Evolutionary conservation across 495 filamentous ascomycete species (phyloP), one percentile per base, ranked within the genome.

Genomic region (Xylaria palmicola): DNA sequence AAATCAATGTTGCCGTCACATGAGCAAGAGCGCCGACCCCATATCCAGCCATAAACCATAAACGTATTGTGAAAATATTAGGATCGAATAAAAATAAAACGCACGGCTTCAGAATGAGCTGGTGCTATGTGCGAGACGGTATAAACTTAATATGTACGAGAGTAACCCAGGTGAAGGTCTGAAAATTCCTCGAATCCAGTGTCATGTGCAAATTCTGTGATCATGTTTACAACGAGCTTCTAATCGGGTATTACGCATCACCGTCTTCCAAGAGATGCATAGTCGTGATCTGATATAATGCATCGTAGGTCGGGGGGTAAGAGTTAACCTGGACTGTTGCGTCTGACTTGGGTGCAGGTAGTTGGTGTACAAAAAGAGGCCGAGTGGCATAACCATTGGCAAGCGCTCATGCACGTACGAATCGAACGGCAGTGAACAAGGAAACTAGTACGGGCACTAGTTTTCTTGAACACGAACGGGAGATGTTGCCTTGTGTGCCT

Each of bases 381-480:
- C 13, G 13, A 19, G 29, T 49, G 34, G 34, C 2, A 9, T 19
- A 34, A 43, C 26, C n/a, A 17, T 32, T n/a, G 15, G 6, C 17
- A 29, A 17, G 12, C 39, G 8, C 53, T 34, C 27, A 41, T 20
- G 8, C 50, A 50, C 32, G 45, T 36, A 27, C 34, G 24, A 41
- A 40, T 13, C 44, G 34, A 50, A 59, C 34, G 24, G 13, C 34
- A 30, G 13, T 32, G 20, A 47, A 13, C 9, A 39, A 7, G 13
- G 43, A 47, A 57, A 32, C 19, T 13, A 32, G n/a, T 20, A 29
- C n/a, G 34, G 13, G 19, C 20, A 20, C 27, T 60, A 52, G 24
- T 54, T 41, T 27, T 37, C 69, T 13, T 56, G 44, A 41, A 67
- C 54, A 48, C 56, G 54, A 9, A 69, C 34, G 12, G 64, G 17